phyloP scores from a whole-genome alignment of 768 basidiomycete genomes.

The Termitomyces sp. region DNA sequence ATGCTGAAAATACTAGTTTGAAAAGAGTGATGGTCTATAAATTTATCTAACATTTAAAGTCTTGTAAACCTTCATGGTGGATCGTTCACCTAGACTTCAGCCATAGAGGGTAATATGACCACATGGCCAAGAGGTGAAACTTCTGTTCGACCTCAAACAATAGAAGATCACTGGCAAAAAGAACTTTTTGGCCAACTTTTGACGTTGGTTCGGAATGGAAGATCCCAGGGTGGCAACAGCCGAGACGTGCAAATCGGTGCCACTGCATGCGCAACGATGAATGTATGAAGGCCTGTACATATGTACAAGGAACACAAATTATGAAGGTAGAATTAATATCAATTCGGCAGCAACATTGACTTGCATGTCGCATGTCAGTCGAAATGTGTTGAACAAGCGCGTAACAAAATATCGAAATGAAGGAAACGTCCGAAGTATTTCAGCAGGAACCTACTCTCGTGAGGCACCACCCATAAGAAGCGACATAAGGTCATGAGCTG shows the following conservation, averaged over 20 bases:
- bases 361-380: neutral
- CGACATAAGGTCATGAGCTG: slow-evolving; percentile 75
- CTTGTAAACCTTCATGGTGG: neutral
- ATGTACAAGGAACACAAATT: slow-evolving; percentile 7
- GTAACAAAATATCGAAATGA: slow-evolving; percentile 5
- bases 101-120: neutral
- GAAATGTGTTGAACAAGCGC: neutral
- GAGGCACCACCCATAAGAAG: slow-evolving; percentile 72
- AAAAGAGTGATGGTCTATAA: neutral
- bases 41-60: neutral
- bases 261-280: slow-evolving; percentile 9
- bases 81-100: neutral
- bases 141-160: neutral
- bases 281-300: slow-evolving; percentile 12
- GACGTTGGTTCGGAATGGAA: slow-evolving; percentile 4
- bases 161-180: neutral
- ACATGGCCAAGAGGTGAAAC: neutral
- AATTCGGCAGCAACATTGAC: neutral
- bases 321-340: slow-evolving; percentile 11
- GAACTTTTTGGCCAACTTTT: neutral
- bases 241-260: slow-evolving; percentile 6
- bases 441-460: slow-evolving; percentile 45
- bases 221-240: slow-evolving; percentile 6
- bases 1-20: neutral
- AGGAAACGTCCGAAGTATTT: slow-evolving; percentile 6